A percentile compares a stretch with the other conserved stretches of the same genome.
Conservation (phyloP, 1,284 basidiomycete genomes). For the Microbotryomycetes sp. region DNA sequence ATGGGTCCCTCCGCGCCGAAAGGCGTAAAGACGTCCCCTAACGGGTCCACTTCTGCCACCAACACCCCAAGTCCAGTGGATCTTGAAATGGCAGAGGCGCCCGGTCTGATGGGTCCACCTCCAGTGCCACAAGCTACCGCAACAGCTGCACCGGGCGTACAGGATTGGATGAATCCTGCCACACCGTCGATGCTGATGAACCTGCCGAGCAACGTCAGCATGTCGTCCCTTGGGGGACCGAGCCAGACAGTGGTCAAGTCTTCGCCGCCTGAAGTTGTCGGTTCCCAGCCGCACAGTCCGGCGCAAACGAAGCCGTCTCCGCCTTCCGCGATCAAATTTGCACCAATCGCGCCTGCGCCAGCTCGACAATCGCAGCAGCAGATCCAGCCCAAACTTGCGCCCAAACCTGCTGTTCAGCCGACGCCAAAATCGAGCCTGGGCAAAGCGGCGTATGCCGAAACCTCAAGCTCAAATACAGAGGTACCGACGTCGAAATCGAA, state of each 20-base stretch:
- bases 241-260: not conserved
- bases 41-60: not conserved
- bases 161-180: constrained; percentile 17
- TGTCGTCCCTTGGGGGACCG: constrained; percentile 17
- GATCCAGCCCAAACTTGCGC: not conserved
- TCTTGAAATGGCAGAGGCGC: not conserved
- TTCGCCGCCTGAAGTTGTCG: not conserved
- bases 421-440: constrained; percentile 8
- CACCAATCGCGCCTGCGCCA: not conserved
- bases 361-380: not conserved
- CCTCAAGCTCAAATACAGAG: not conserved
- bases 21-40: not conserved
- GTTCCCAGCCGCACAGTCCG: constrained; percentile 1
- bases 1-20: constrained; percentile 1
- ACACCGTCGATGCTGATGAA: constrained; percentile 36
- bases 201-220: constrained; percentile 19
- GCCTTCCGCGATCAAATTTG: not conserved
- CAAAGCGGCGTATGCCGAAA: not conserved
- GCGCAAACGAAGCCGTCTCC: not conserved
- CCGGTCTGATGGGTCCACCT: constrained; percentile 28
- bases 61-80: constrained; percentile 30
- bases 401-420: constrained; percentile 11
- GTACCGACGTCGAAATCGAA: not conserved
- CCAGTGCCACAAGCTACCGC: constrained; percentile 6
- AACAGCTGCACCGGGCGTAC: not conserved